Evolutionary conservation across 176 grass and related monocot species (phyloP).

Genomic region (Phragmites australis): DNA sequence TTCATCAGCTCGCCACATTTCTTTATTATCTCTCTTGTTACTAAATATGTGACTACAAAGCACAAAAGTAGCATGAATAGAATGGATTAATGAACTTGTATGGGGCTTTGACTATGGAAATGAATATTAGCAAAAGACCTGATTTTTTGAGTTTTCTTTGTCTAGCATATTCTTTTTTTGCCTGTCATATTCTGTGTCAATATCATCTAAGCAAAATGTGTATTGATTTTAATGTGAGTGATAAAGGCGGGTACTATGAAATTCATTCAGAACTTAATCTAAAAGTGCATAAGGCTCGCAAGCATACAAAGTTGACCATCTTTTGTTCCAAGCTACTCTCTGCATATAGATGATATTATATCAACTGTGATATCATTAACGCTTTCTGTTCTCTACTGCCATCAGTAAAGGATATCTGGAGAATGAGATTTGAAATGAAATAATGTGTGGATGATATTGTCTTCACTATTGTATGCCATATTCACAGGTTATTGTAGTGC

Average conservation of each 20-base stretch:
- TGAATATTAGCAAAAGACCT: background rate
- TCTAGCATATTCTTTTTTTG: background rate
- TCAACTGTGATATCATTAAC: background rate
- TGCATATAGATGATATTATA: background rate
- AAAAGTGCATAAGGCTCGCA: background rate
- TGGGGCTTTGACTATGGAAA: background rate
- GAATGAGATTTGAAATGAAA: background rate
- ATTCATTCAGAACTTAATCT: background rate
- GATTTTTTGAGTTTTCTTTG: background rate
- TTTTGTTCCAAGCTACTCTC: background rate
- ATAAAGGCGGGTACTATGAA: background rate
- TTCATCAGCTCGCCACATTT: background rate
- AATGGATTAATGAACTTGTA: background rate
- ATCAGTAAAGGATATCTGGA: background rate
- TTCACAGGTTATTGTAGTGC: background rate
- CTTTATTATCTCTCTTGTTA: background rate
- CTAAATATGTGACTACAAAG: background rate
- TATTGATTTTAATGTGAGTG: background rate
- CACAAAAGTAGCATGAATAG: background rate
- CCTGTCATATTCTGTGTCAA: background rate
- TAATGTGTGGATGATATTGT: conserved; percentile 13
- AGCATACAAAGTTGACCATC: background rate
- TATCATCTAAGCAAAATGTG: background rate
- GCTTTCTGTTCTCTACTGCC: background rate
- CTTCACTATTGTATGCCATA: background rate